These are phyloP conservation scores for Coriolopsis trogii DNA, from an alignment of 1,284 basidiomycete genomes.

Conservation along the genomic window DNA sequence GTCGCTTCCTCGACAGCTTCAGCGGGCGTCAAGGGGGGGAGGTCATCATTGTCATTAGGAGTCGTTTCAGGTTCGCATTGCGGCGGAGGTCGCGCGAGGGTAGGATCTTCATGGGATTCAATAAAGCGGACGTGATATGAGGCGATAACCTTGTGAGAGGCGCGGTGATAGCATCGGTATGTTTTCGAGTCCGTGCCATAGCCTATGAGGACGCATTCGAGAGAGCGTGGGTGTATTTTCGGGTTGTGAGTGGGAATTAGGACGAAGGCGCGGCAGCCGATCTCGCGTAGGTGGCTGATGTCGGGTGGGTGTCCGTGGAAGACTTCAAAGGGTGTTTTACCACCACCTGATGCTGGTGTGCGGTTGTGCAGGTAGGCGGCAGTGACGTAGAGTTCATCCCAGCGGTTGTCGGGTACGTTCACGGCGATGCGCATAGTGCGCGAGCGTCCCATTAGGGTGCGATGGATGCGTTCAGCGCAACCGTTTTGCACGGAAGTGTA, in stretches of 20 bases:
- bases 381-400: constrained; percentile 30
- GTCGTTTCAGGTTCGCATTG: too few relatives aligned
- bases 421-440: constrained; percentile 30
- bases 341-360: constrained; percentile 3
- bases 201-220: constrained; percentile 38
- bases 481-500: constrained; percentile 32
- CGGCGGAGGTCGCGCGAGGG: too few relatives aligned
- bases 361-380: constrained; percentile 10
- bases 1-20: too few relatives aligned
- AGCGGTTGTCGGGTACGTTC: constrained; percentile 31
- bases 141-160: constrained; percentile 20
- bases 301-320: constrained; percentile 18
- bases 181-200: constrained; percentile 37
- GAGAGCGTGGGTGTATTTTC: constrained; percentile 33
- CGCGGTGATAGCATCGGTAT: constrained; percentile 34
- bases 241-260: constrained; percentile 27
- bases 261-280: constrained; percentile 25
- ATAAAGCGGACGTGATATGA: constrained; percentile 36
- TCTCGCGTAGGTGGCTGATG: constrained; percentile 26
- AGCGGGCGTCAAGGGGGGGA: too few relatives aligned
- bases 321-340: constrained; percentile 22
- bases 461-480: constrained; percentile 32
- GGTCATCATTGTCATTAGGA: too few relatives aligned
- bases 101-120: constrained; percentile 23
- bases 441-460: constrained; percentile 32